Base-by-base conservation (phyloP, 495 filamentous ascomycete species). In the Baudoinia panamericana region DNA sequence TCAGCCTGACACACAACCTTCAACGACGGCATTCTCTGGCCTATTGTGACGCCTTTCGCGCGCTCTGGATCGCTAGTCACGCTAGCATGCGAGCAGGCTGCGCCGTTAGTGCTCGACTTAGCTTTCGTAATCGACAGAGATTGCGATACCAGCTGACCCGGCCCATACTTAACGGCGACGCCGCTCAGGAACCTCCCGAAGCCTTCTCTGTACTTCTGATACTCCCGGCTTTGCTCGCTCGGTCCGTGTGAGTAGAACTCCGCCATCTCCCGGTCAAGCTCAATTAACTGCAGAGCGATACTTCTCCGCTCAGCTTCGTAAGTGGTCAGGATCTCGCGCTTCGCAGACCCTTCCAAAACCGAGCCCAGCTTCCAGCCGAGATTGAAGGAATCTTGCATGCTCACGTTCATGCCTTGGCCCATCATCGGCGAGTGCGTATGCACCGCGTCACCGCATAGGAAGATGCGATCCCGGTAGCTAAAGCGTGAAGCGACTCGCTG, bases 361-460 rank as follows among this genome's bases (percentile, higher is more conserved):
- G 30, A 8, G 9, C 30, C 30, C 7, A 33, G 30, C 28, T 42
- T 42, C 39, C 39, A 42, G 5, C 27, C 27, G 8, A 42, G 19
- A 15, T 42, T 42, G 29, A 33, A 42, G 21, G 28, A 19, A 24
- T 42, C 39, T 13, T 42, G 39, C 8, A 42, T 33, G 25, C 28
- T 33, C 7, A 42, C 22, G 31, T 42, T 42, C 39, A 42, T 42
- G 12, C 83, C 83, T 55, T 85, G 84, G 5, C 81, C 84, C 19
- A 80, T 80, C 58, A 84, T 86, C 7, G 83, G 82, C 30, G 72
- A 78, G 57, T 87, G 83, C 3, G 83, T 87, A 60, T 90, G 83
- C 39, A 77, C 79, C 4, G 83, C 82, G 56, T 87, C 83, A n/a
- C 83, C 83, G 4, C 78, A 73, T n/a, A 90, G 68, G 56, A 85